A percentile compares a stretch with the other conserved stretches of the same genome.
Conservation (phyloP, 2,329 filamentous ascomycete genomes). For the Dissoconium aciculare region DNA sequence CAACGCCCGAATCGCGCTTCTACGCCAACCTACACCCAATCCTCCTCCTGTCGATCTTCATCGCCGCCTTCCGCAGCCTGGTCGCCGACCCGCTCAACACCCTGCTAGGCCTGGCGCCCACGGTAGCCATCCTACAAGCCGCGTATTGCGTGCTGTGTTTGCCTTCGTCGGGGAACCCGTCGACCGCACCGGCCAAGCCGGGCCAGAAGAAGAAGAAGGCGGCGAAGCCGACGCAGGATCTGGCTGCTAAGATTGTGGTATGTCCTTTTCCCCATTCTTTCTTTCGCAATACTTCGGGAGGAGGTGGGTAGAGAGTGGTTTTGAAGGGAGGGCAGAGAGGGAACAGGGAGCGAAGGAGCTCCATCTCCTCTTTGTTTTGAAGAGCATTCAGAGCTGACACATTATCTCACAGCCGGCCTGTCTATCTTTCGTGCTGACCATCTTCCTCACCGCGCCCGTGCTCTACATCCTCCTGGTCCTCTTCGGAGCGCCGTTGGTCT, state of each 20-base stretch:
- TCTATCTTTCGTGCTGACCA: slow-evolving; percentile 48
- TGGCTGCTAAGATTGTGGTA: slow-evolving; percentile 31
- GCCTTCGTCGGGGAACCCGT: slow-evolving; percentile 31
- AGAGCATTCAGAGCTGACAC: slow-evolving; percentile 5
- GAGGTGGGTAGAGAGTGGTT: background rate
- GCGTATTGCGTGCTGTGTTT: slow-evolving; percentile 44
- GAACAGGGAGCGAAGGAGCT: too few relatives aligned
- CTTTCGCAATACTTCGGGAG: too few relatives aligned
- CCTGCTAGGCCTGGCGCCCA: slow-evolving; percentile 46
- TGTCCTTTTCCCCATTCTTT: slow-evolving; percentile 14
- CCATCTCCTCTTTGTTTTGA: too few relatives aligned
- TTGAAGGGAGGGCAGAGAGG: background rate
- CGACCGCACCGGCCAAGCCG: slow-evolving; percentile 31
- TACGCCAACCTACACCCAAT: slow-evolving; percentile 54
- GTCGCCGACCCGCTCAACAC: slow-evolving; percentile 55
- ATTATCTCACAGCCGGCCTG: slow-evolving; percentile 44
- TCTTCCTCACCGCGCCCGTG: slow-evolving; percentile 42
- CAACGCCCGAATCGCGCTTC: slow-evolving; percentile 15
- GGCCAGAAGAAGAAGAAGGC: slow-evolving; percentile 33
- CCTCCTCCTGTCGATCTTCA: slow-evolving; percentile 50
- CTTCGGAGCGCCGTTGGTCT: slow-evolving; percentile 80
- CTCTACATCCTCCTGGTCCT: slow-evolving; percentile 55
- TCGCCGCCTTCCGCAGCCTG: slow-evolving; percentile 48
- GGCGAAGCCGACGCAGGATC: slow-evolving; percentile 39
- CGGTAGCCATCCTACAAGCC: slow-evolving; percentile 49